Conservation (phyloP, 495 filamentous ascomycete species). For the Xylaria curta region DNA sequence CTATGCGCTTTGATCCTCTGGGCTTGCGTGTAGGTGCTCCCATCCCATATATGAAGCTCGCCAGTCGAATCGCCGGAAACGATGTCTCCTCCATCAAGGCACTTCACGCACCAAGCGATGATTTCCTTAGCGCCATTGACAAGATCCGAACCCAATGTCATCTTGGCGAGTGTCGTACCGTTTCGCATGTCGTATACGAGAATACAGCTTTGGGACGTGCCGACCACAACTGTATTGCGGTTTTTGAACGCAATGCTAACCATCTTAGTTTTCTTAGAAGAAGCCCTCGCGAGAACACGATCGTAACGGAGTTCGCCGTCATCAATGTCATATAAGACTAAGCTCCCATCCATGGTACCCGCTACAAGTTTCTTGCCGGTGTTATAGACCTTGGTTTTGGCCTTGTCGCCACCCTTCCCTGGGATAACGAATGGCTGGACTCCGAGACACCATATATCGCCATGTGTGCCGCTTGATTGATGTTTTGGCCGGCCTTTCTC, state of each 20-base stretch:
- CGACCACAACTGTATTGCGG: slow-evolving; percentile 80
- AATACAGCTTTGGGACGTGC: slow-evolving; percentile 91
- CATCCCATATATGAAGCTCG: slow-evolving; percentile 91
- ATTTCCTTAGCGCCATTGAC: slow-evolving; percentile 79
- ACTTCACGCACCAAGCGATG: slow-evolving; percentile 92
- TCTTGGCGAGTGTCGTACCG: slow-evolving; percentile 73
- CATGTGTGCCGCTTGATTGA: slow-evolving; percentile 89
- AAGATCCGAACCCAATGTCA: slow-evolving; percentile 82
- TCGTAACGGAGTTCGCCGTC: slow-evolving; percentile 79
- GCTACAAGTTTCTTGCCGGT: slow-evolving; percentile 77
- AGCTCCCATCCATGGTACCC: slow-evolving; percentile 89
- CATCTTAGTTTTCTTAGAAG: slow-evolving; percentile 81
- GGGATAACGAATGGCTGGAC: slow-evolving; percentile 69
- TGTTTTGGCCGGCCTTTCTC: slow-evolving; percentile 74
- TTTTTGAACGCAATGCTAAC: slow-evolving; percentile 90
- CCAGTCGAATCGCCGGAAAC: slow-evolving; percentile 95
- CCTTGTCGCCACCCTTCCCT: slow-evolving; percentile 31
- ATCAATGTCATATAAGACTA: slow-evolving; percentile 84
- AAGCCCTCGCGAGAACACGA: slow-evolving; percentile 69
- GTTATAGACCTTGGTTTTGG: slow-evolving; percentile 29
- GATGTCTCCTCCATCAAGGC: slow-evolving; percentile 83
- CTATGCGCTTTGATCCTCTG: slow-evolving; percentile 85
- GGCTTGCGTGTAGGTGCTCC: slow-evolving; percentile 82
- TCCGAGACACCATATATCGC: slow-evolving; percentile 94
- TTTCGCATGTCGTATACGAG: slow-evolving; percentile 86